A percentile compares a stretch with the other conserved stretches of the same genome.
Evolutionary conservation across 106 monocot genomes (phyloP).

Genomic region (Allium sativum): DNA sequence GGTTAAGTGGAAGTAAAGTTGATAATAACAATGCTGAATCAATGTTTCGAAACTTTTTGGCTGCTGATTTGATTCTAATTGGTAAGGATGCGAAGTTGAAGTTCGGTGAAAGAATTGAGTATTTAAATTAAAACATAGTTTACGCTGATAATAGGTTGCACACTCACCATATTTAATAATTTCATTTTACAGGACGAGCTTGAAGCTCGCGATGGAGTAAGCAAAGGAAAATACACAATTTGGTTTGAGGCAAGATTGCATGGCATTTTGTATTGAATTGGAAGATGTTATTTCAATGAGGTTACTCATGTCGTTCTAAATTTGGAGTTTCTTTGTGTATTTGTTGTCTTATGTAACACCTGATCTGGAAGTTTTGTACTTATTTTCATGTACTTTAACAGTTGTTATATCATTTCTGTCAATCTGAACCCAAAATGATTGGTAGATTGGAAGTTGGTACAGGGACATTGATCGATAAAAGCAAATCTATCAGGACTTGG

Average conservation of each 20-base stretch:
- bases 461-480: constrained; percentile 97
- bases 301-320: constrained; percentile 16
- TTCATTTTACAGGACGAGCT: constrained; percentile 10
- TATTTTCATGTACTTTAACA: constrained; percentile 51
- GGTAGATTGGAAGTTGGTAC: constrained; percentile 94
- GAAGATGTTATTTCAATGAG: constrained; percentile 99
- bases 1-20: too few relatives aligned
- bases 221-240: constrained; percentile 99
- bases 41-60: not conserved
- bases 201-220: constrained; percentile 32
- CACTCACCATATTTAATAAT: not conserved
- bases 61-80: too few relatives aligned
- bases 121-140: too few relatives aligned
- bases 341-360: not conserved
- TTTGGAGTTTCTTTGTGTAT: constrained; percentile 2
- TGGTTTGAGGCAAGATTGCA: constrained; percentile 87
- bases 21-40: too few relatives aligned
- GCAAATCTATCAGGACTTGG: constrained; percentile 99
- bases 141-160: too few relatives aligned
- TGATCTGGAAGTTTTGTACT: not conserved
- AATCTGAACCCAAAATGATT: constrained; percentile 75
- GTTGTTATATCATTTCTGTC: constrained; percentile 75
- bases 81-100: too few relatives aligned
- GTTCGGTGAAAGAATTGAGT: too few relatives aligned
- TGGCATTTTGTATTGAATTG: constrained; percentile 88